Evolutionary conservation across 2,329 filamentous ascomycete genomes (phyloP).

Genomic region (Nannizziopsis arthrosporioides): DNA sequence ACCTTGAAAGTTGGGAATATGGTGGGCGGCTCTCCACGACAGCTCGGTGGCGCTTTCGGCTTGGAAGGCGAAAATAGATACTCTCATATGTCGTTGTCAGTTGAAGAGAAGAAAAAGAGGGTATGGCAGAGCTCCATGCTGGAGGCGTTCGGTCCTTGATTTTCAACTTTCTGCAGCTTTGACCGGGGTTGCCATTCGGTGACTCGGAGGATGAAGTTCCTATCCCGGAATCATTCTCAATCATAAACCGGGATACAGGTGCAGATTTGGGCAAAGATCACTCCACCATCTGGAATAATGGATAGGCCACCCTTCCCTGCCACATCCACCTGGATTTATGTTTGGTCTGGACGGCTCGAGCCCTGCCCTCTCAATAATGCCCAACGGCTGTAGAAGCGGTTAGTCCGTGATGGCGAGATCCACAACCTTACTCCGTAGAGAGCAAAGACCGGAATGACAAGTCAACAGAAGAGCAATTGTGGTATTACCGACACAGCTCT

Average conservation of each 20-base stretch:
- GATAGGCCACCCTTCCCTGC: not conserved
- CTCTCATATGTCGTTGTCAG: no score
- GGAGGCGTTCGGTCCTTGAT: no score
- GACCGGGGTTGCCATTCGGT: not conserved
- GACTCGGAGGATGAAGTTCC: not conserved
- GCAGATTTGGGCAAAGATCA: constrained; percentile 1
- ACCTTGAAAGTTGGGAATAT: no score
- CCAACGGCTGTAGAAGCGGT: not conserved
- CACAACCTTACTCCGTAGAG: not conserved
- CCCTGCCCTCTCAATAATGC: not conserved
- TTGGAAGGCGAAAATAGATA: no score
- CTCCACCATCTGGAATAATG: not conserved
- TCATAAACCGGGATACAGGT: not conserved
- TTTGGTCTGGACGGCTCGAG: not conserved
- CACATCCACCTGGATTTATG: not conserved
- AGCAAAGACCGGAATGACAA: not conserved
- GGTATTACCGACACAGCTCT: not conserved
- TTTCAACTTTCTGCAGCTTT: no score
- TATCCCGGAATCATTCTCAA: not conserved
- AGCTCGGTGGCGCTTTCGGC: no score
- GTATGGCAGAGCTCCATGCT: no score
- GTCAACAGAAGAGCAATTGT: not conserved
- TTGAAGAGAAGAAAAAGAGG: no score
- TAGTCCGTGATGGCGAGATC: not conserved
- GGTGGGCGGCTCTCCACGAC: no score